Base-by-base conservation (phyloP, 2,329 filamentous ascomycete genomes). In the Alternaria gaisen region DNA sequence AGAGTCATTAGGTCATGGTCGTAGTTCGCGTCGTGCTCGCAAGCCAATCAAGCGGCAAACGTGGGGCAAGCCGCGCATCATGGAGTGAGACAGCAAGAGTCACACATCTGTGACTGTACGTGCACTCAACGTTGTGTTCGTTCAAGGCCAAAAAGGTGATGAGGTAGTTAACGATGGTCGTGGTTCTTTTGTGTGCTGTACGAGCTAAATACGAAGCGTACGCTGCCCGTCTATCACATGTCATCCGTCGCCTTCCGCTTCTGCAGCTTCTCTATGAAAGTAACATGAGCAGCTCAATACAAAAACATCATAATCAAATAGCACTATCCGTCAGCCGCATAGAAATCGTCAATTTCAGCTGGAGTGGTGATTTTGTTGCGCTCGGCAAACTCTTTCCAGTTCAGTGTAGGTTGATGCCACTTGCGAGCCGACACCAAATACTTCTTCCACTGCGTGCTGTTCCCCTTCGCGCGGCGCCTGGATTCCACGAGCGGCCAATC, bases 31-130 rank as follows among this genome's bases (percentile, higher is more conserved):
- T 66, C 65, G 67, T 66, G 53, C 68, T 47, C 60, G 40, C 38
- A 28, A 62, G 48, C 60, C 72, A 76, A 76, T 76, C 58, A 69
- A 65, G 59, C 60, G 58, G 51, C 53, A 59, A 72, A 71, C 67
- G 67, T 69, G 71, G 66, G 63, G 67, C 56, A 47, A 43, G 43
- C 46, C 34, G 36, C 56, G 57, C 51, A 57, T 56, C 52, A 54
- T 48, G 26, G 38, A 55, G 60, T 26, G 30, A 60, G 26, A 63
- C 60, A 43, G 56, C 42, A 30, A 46, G 60, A 61, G 61, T 63
- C 64, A 63, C 58, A 63, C 46, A 52, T 65, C 56, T 63, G 59
- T 64, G 61, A 64, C 63, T 60, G 56, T 28, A 51, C 24, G 5
- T 36, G 32, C 18, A 58, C 40, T 53, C 55, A 58, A 30, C 20